Base-by-base conservation (phyloP, 164 flowering plant genomes). In the Chloranthus sessilifolius region DNA sequence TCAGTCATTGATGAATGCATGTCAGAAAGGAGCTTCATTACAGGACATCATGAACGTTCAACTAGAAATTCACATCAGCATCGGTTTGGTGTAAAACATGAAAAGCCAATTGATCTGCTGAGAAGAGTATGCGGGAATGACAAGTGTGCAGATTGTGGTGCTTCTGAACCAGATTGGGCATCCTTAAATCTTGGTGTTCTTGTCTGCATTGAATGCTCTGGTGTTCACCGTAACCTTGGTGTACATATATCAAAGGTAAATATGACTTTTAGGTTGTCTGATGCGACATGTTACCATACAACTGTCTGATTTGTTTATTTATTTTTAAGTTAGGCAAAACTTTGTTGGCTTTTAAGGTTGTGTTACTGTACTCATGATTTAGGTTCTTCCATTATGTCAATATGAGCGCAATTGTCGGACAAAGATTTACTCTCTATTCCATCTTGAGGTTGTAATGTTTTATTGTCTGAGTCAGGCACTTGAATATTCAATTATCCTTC, bases 221-320 rank as follows among this genome's bases (percentile, higher is more conserved):
- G 99, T 54, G 94, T 89, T 66, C 99, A 92, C 56, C 95, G 97
- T 37, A 92, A 92, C 67, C 95, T 92, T 67, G 99, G 99, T 52
- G 97, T 88, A 27, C 80, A 77, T 66, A 69, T 77, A 56, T 77
- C 98, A 53, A 92, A 92, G 94, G 98, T 82, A 71, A 63, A 19
- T 10, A 2, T 7, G n/a, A 39, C 7, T 7, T 39, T 39, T 31
- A 14, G 7, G 37, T 24, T 33, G 29, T 15, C 48, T 28, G n/a
- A n/a, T n/a, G 20, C 34, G 10, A 17, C 25, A 16, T 46, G 50
- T 28, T 47, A n/a, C 3, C 29, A n/a, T 23, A 9, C 48, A 44
- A 44, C 12, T 24, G 15, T 29, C 14, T 44, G 16, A 25, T 20
- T 44, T 5, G 24, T n/a, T 25, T 24, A 11, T 44, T 3, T 7